These are phyloP conservation scores for Talaromyces nanjingensis DNA, from an alignment of 495 filamentous ascomycete species.

Conservation along the genomic window DNA sequence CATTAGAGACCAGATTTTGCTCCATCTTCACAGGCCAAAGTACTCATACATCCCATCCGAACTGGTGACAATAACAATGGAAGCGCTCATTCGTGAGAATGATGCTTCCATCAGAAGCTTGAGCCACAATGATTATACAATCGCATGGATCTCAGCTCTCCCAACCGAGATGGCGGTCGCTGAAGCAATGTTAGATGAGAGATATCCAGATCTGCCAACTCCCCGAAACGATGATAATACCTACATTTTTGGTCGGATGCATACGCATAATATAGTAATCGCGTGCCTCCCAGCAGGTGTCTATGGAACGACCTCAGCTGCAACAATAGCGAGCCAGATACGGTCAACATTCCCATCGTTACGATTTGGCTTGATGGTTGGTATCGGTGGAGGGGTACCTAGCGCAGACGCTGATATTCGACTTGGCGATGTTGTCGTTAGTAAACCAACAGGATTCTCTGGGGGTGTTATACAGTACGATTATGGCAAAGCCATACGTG, in stretches of 20 bases:
- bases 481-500: slow-evolving; percentile 16
- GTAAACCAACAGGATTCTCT: slow-evolving; percentile 14
- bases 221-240: slow-evolving; percentile 19
- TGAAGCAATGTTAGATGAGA: slow-evolving; percentile 17
- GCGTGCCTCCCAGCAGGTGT: slow-evolving; percentile 24
- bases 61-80: no score
- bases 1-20: no score
- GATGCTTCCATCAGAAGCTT: no score
- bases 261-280: slow-evolving; percentile 25
- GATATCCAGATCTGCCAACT: slow-evolving; percentile 11
- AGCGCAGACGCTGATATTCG: slow-evolving; percentile 15
- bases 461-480: slow-evolving; percentile 33
- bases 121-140: slow-evolving; percentile 11
- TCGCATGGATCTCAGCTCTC: slow-evolving; percentile 19
- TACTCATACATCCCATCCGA: no score
- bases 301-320: slow-evolving; percentile 26
- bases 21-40: no score
- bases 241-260: slow-evolving; percentile 25
- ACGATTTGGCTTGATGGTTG: slow-evolving; percentile 30
- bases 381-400: slow-evolving; percentile 33
- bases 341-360: slow-evolving; percentile 25
- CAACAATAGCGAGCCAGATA: slow-evolving; percentile 23
- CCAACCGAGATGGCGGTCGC: slow-evolving; percentile 14
- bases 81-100: no score
- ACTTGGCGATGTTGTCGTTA: slow-evolving; percentile 22